These are phyloP conservation scores for Ogataea nakhonphanomensis DNA, from an alignment of 805 yeast genomes.

Conservation along the genomic window DNA sequence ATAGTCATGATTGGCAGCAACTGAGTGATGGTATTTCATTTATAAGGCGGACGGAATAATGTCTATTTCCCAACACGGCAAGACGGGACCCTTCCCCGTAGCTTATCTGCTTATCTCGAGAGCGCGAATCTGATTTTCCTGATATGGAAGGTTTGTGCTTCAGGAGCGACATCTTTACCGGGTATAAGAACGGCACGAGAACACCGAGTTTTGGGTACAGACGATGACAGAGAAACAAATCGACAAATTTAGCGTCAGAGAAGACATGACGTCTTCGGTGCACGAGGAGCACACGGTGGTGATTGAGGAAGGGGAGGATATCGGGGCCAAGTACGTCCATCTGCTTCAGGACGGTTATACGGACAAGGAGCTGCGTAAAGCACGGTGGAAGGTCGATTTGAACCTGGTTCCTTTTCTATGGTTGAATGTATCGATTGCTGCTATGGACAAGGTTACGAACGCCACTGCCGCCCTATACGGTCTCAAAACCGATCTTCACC, in stretches of 20 bases:
- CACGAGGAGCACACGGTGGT: not conserved
- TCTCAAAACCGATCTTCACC: constrained; percentile 35
- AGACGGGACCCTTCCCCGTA: constrained; percentile 2
- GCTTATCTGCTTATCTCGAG: constrained; percentile 1
- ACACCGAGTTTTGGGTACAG: not conserved
- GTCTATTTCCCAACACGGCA: constrained; percentile 1
- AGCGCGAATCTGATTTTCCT: not conserved
- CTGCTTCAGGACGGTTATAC: constrained; percentile 23
- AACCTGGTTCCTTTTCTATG: constrained; percentile 49
- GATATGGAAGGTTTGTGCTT: not conserved
- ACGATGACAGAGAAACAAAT: constrained; percentile 7
- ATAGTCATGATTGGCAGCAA: not conserved
- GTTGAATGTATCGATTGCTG: constrained; percentile 47
- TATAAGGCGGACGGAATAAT: not conserved
- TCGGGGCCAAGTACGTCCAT: constrained; percentile 20
- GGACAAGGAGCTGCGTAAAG: constrained; percentile 15
- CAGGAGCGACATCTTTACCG: too few species aligned
- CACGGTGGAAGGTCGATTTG: constrained; percentile 45
- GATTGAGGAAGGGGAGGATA: constrained; percentile 13
- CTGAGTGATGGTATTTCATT: not conserved
- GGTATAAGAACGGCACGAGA: too few species aligned
- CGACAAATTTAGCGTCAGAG: constrained; percentile 2
- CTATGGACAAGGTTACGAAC: constrained; percentile 52
- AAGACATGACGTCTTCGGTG: not conserved
- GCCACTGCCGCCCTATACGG: constrained; percentile 41